These are phyloP conservation scores for Phlebiopsis gigantea DNA, from an alignment of 768 basidiomycete species.

Conservation along the genomic window DNA sequence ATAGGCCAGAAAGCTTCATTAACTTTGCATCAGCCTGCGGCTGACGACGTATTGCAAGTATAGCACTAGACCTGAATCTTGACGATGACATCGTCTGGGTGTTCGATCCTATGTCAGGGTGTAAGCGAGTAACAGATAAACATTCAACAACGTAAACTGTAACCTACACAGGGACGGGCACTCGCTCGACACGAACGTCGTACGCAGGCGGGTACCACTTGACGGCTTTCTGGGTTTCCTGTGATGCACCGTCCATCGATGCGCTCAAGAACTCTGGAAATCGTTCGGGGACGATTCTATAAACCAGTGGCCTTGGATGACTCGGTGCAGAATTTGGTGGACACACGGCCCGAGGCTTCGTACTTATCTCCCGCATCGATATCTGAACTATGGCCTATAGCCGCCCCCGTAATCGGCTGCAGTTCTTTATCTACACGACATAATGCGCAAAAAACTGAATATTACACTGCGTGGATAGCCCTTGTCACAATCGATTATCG, in stretches of 20 bases:
- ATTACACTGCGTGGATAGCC: background rate
- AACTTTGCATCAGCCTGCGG: background rate
- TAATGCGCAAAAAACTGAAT: too few species aligned
- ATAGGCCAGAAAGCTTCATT: constrained; percentile 56
- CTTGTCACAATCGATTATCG: background rate
- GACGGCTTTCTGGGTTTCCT: constrained; percentile 35
- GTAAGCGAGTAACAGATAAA: too few species aligned
- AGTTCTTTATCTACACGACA: too few species aligned
- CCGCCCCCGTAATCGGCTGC: too few species aligned
- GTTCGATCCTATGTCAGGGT: constrained; percentile 43
- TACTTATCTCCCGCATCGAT: too few species aligned
- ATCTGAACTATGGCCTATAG: too few species aligned
- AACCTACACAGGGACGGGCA: constrained; percentile 48
- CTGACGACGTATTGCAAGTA: constrained; percentile 10
- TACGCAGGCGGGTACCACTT: constrained; percentile 65
- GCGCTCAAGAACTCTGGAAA: too few species aligned
- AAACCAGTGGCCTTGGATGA: too few species aligned
- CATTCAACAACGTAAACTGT: too few species aligned
- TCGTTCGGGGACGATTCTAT: too few species aligned
- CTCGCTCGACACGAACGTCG: constrained; percentile 63
- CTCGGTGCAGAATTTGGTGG: too few species aligned
- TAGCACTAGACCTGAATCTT: constrained; percentile 50
- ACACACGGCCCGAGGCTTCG: too few species aligned
- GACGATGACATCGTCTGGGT: constrained; percentile 75
- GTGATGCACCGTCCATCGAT: background rate